These are phyloP conservation scores for Coemansia sp. DNA, from an alignment of 192 early-diverging fungal genomes.

Conservation along the genomic window DNA sequence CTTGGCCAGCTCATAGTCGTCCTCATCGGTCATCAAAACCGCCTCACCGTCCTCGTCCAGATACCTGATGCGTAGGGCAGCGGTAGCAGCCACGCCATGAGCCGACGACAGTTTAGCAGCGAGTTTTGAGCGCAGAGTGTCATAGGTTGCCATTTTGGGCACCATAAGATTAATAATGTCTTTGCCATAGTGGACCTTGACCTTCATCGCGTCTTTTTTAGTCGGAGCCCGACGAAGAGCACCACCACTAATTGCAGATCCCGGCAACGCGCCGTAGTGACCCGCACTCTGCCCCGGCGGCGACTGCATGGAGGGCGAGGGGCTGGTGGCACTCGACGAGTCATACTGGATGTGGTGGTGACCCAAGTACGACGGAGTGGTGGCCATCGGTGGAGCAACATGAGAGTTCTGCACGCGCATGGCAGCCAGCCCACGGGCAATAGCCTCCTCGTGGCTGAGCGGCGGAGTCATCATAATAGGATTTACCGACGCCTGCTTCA, in stretches of 20 bases:
- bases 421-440: conserved; percentile 32
- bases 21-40: conserved; percentile 87
- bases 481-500: conserved; percentile 23
- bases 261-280: conserved; percentile 30
- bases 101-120: conserved; percentile 31
- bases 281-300: conserved; percentile 1
- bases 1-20: conserved; percentile 79
- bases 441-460: conserved; percentile 41
- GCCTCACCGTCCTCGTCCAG: conserved; percentile 83
- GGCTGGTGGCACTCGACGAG: conserved; percentile 18
- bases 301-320: conserved; percentile 36
- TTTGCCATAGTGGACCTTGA: conserved; percentile 52
- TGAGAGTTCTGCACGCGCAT: conserved; percentile 31
- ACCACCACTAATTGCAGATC: conserved; percentile 6
- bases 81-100: conserved; percentile 10
- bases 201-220: conserved; percentile 50
- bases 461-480: conserved; percentile 44
- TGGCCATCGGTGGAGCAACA: background rate
- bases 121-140: conserved; percentile 32
- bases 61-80: conserved; percentile 66
- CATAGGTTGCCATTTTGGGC: conserved; percentile 37
- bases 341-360: conserved; percentile 6
- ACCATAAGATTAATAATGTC: conserved; percentile 50
- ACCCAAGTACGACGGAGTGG: conserved; percentile 11
- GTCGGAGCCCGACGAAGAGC: conserved; percentile 46